Evolutionary conservation across 73 alveolate species (phyloP).

Genomic region (Paramecium tetraurelia): DNA sequence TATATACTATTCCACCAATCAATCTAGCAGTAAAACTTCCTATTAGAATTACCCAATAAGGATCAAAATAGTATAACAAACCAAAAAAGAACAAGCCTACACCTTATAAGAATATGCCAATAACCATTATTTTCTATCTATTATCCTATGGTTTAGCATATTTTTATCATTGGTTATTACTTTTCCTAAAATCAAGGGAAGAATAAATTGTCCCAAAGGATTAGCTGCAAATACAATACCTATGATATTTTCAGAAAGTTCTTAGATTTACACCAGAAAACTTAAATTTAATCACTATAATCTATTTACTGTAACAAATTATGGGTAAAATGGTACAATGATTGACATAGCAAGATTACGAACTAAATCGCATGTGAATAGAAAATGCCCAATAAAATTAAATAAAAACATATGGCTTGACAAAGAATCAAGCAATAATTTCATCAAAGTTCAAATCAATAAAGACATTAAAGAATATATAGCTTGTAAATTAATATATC

Average conservation of each 20-base stretch:
- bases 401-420: no score
- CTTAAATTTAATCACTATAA: no score
- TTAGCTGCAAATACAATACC: neutral
- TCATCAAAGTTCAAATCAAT: no score
- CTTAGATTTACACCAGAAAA: no score
- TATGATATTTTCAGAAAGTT: neutral
- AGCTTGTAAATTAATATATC: no score
- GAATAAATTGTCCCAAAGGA: neutral
- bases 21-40: neutral
- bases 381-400: no score
- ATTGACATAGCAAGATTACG: neutral
- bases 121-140: neutral
- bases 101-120: neutral
- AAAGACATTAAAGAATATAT: no score
- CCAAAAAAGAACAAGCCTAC: neutral
- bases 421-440: no score
- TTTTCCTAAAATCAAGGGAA: conserved; percentile 3
- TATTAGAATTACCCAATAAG: neutral
- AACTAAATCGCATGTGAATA: conserved; percentile 8
- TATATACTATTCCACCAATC: conserved; percentile 14
- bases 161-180: neutral
- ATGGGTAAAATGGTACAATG: conserved; percentile 16
- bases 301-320: no score
- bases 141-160: neutral
- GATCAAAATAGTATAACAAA: neutral